Evolutionary conservation across 2,329 filamentous ascomycete genomes (phyloP), one percentile per base, ranked within the genome.

Genomic region (Paradendryphiella salina): DNA sequence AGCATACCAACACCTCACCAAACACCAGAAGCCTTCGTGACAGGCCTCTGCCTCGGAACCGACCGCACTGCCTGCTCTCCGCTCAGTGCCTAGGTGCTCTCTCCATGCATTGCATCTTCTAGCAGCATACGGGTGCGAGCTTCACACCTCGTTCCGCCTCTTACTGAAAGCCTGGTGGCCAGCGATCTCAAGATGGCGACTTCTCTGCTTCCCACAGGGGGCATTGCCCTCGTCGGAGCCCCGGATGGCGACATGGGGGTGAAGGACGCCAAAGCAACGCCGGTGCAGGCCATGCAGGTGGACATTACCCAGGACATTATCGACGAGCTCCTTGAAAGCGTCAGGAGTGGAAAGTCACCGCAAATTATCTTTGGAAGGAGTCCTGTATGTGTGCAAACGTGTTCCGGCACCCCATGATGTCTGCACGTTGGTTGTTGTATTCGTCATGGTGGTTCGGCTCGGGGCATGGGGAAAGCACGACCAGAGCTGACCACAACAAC

Each of bases 281-380:
- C 69, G 29, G 54, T 70, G 48, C 71, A 74, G 57, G 71, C 69
- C 65, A 75, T 75, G 72, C 73, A 73, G 59, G 62, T 76, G 42
- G 71, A 75, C 40, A 73, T 76, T 54, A 68, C 65, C 58, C 67
- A 73, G 50, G 69, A 74, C 52, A 66, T 75, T 40, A 59, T 75
- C 63, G 67, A 75, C 60, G 72, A 73, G 60, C 70, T 76, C 48
- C 64, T 75, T 36, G 64, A 71, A 52, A 69, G 67, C 60, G 59
- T 70, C 36, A 61, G 64, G 56, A 69, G 59, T 54, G 73, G 71
- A 45, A 72, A 69, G 48, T 54, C 65, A 29, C 71, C 73, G 23
- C 69, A 74, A 62, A 64, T 75, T 8, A 39, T 72, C 48, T 75
- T 75, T 50, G 72, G 73, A 35, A 61, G 65, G 43, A 70, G 63